Evolutionary conservation across 257 asterid species (phyloP).

Genomic region (Solanum sitiens): DNA sequence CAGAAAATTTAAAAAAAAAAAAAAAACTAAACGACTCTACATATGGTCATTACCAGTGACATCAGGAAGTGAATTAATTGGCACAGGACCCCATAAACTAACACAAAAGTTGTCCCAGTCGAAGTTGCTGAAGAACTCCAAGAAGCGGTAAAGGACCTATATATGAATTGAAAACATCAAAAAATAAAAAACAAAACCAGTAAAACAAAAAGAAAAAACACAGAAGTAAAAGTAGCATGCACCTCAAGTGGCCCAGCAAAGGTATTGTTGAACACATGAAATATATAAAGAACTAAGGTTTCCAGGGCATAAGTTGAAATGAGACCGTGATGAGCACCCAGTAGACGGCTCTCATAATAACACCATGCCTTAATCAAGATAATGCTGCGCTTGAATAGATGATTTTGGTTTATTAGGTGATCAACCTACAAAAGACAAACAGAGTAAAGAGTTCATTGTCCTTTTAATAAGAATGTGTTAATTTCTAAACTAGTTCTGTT

Average conservation of each 20-base stretch:
- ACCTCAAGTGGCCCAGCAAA: slow-evolving; percentile 97
- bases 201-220: background rate
- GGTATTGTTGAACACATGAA: slow-evolving; percentile 82
- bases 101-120: slow-evolving; percentile 94
- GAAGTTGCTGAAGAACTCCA: slow-evolving; percentile 90
- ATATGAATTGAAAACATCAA: background rate
- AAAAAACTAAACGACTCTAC: background rate
- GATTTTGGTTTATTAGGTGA: slow-evolving; percentile 64
- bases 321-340: slow-evolving; percentile 97
- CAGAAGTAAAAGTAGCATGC: background rate
- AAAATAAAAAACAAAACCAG: slow-evolving; percentile 3
- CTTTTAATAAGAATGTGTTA: background rate
- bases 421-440: slow-evolving; percentile 53
- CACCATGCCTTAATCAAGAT: slow-evolving; percentile 97
- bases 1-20: background rate
- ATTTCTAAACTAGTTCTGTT: background rate
- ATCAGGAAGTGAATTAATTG: slow-evolving; percentile 72
- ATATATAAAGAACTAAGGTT: slow-evolving; percentile 84
- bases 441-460: background rate
- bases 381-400: slow-evolving; percentile 89
- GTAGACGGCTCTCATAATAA: slow-evolving; percentile 89
- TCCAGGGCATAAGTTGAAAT: slow-evolving; percentile 95
- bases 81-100: slow-evolving; percentile 97
- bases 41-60: slow-evolving; percentile 50
- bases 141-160: slow-evolving; percentile 85